These are phyloP conservation scores for Wickerhamomyces mucosus DNA, from an alignment of 805 yeast genomes.

Conservation along the genomic window DNA sequence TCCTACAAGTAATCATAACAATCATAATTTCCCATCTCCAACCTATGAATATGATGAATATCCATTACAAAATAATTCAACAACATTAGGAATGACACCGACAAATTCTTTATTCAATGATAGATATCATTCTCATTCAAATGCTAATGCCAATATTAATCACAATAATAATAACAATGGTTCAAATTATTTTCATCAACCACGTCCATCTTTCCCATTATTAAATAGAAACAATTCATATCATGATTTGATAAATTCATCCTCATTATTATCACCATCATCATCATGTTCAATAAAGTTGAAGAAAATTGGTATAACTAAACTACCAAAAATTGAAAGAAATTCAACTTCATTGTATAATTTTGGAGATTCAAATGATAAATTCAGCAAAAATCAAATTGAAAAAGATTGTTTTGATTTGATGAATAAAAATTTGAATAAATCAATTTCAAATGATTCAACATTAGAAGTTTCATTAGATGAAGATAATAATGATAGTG, in stretches of 20 bases:
- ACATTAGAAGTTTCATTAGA: constrained; percentile 8
- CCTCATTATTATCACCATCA: neutral
- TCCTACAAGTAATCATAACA: no score
- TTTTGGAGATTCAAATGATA: constrained; percentile 4
- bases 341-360: constrained; percentile 8
- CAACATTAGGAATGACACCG: neutral
- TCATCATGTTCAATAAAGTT: constrained; percentile 2
- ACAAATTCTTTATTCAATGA: neutral
- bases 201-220: neutral
- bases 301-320: constrained; percentile 18
- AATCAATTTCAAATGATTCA: constrained; percentile 10
- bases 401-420: constrained; percentile 7
- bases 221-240: constrained; percentile 1
- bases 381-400: constrained; percentile 9
- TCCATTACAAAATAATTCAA: constrained; percentile 24
- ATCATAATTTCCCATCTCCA: constrained; percentile 26
- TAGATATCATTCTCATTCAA: no score
- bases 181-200: neutral
- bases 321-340: constrained; percentile 20
- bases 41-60: constrained; percentile 29
- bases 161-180: no score
- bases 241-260: neutral
- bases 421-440: constrained; percentile 7
- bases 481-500: constrained; percentile 7
- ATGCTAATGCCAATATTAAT: no score